Percentiles rank a stretch among this genome's conserved stretches.
Evolutionary conservation across 352 stramenopile species (phyloP).

Genomic region (Globisporangium barbulae): DNA sequence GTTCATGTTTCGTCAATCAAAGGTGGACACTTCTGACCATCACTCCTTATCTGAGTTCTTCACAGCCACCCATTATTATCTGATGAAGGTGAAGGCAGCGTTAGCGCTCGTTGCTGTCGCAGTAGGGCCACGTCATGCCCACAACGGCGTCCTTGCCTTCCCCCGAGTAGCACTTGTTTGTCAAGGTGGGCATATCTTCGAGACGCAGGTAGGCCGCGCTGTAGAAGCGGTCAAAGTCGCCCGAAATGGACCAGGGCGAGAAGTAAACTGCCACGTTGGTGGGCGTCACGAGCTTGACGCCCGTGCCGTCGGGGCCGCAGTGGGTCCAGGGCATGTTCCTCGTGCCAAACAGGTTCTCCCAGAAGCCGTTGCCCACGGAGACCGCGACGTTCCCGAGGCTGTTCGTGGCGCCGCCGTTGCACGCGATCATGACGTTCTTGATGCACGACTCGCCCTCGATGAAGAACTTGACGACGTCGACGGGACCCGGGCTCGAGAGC

Average conservation of each 20-base stretch:
- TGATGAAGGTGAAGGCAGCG: no score
- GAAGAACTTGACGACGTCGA: neutral
- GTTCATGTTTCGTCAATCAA: no score
- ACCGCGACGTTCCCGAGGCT: neutral
- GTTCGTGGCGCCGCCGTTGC: neutral
- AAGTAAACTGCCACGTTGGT: constrained; percentile 1
- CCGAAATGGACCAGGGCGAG: constrained; percentile 3
- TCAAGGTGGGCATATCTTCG: neutral
- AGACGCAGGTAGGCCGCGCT: neutral
- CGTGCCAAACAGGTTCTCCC: neutral
- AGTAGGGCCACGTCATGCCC: neutral
- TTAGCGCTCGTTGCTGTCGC: neutral
- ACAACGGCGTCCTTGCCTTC: neutral
- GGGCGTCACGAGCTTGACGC: neutral
- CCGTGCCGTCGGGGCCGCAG: constrained; percentile 1
- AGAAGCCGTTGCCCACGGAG: constrained; percentile 2
- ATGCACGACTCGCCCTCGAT: neutral
- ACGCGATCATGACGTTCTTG: neutral
- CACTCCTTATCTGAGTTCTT: no score
- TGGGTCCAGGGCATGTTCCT: neutral
- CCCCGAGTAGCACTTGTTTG: neutral
- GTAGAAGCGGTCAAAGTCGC: constrained; percentile 5
- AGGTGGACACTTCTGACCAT: no score
- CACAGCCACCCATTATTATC: no score
- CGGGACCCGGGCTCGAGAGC: neutral